Percentiles rank a stretch among this genome's conserved stretches.
These are phyloP conservation scores for Tolypocladium tundrense DNA, from an alignment of 2,329 filamentous ascomycete genomes.

Conservation along the genomic window DNA sequence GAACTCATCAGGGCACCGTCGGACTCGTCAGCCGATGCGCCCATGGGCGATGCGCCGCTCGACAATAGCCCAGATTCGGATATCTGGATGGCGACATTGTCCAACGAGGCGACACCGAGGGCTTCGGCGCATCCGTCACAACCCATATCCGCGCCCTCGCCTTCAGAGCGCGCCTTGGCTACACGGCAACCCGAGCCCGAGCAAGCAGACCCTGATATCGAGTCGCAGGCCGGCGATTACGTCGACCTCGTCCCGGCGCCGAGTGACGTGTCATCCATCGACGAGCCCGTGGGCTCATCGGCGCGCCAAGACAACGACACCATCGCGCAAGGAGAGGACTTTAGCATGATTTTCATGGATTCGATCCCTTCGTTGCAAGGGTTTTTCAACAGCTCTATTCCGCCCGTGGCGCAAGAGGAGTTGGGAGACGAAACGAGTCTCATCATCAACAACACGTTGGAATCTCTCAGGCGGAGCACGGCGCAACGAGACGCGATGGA, in stretches of 20 bases:
- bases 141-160: slow-evolving; percentile 5
- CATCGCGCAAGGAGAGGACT: slow-evolving; percentile 40
- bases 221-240: slow-evolving; percentile 14
- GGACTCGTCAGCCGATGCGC: slow-evolving; percentile 3
- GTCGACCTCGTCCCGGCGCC: slow-evolving; percentile 16
- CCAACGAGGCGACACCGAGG: slow-evolving; percentile 26
- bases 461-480: slow-evolving; percentile 31
- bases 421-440: slow-evolving; percentile 46
- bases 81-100: slow-evolving; percentile 34
- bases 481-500: slow-evolving; percentile 7
- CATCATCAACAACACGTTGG: slow-evolving; percentile 45
- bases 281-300: slow-evolving; percentile 15
- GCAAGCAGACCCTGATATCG: slow-evolving; percentile 3
- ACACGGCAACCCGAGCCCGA: slow-evolving; percentile 1
- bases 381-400: slow-evolving; percentile 23
- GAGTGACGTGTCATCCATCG: slow-evolving; percentile 23
- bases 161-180: neutral
- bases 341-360: slow-evolving; percentile 50
- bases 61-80: slow-evolving; percentile 24
- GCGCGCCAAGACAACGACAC: slow-evolving; percentile 25
- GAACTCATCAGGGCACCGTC: slow-evolving; percentile 13
- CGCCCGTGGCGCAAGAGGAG: slow-evolving; percentile 27
- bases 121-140: slow-evolving; percentile 8
- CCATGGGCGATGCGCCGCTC: slow-evolving; percentile 2
- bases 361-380: slow-evolving; percentile 41